These are phyloP conservation scores for Bruguiera gymnorhiza DNA, from an alignment of 345 rosid genomes.

Conservation along the genomic window DNA sequence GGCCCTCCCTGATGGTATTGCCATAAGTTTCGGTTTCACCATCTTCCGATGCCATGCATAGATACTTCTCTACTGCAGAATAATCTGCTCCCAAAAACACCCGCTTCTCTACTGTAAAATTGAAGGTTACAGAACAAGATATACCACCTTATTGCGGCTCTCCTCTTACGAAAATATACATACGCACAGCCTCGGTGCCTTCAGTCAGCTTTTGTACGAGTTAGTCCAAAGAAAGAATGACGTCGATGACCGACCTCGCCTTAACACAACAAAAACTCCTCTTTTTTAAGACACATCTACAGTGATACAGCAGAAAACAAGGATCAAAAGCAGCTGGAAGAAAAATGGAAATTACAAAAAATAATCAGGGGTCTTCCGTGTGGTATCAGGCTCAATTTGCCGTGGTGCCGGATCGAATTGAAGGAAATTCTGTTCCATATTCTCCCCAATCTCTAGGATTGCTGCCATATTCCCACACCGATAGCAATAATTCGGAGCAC, in stretches of 20 bases:
- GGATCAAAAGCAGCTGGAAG: conserved; percentile 36
- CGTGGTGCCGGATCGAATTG: conserved; percentile 95
- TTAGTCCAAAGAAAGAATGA: conserved; percentile 41
- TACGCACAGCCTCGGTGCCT: conserved; percentile 22
- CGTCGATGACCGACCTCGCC: conserved; percentile 40
- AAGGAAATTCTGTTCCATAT: conserved; percentile 92
- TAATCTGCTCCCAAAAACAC: background rate
- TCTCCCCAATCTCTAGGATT: conserved; percentile 86
- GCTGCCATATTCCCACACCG: conserved; percentile 99
- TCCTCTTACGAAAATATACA: conserved; percentile 15
- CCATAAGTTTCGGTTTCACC: conserved; percentile 5
- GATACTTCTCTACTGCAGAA: too few species aligned
- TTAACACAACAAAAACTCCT: conserved; percentile 38
- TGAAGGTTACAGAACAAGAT: conserved; percentile 11
- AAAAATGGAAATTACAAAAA: conserved; percentile 63
- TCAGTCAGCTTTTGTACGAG: conserved; percentile 23
- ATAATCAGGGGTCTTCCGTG: conserved; percentile 96
- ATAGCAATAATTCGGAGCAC: conserved; percentile 94
- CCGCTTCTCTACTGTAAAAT: conserved; percentile 2
- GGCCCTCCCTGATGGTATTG: conserved; percentile 23
- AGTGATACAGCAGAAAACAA: conserved; percentile 27
- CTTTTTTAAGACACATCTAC: conserved; percentile 49
- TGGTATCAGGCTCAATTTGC: conserved; percentile 87
- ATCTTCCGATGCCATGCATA: too few species aligned
- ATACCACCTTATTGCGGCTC: conserved; percentile 18